Evolutionary conservation across 495 filamentous ascomycete species (phyloP).

Genomic region (Bacidia rubella): DNA sequence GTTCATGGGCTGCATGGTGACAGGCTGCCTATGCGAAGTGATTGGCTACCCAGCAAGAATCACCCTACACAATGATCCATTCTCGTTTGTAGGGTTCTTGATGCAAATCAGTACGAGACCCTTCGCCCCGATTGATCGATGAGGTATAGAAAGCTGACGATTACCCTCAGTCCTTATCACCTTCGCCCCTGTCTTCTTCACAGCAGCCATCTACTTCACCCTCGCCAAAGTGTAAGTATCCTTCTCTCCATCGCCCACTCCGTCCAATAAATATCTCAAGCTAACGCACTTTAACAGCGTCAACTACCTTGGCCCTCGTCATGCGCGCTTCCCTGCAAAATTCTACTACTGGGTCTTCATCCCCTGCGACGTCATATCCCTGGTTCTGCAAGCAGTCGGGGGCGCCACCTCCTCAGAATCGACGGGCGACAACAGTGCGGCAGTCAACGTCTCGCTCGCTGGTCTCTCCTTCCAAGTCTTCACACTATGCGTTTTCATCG

Average conservation of each 20-base stretch:
- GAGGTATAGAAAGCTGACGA: background rate
- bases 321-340: conserved; percentile 38
- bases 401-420: conserved; percentile 30
- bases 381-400: conserved; percentile 39
- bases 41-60: conserved; percentile 38
- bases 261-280: too few relatives aligned
- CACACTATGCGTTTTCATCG: conserved; percentile 35
- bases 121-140: too few relatives aligned
- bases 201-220: conserved; percentile 48
- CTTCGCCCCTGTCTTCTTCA: conserved; percentile 41
- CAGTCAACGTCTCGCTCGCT: conserved; percentile 26
- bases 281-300: too few relatives aligned
- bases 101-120: conserved; percentile 38
- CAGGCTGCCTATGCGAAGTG: conserved; percentile 26
- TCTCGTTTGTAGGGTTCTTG: conserved; percentile 32
- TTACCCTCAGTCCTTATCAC: conserved; percentile 38
- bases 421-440: conserved; percentile 17
- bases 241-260: background rate
- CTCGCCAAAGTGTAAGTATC: conserved; percentile 26
- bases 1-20: conserved; percentile 19
- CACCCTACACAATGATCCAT: conserved; percentile 33
- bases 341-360: conserved; percentile 42
- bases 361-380: conserved; percentile 34
- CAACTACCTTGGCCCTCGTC: conserved; percentile 30
- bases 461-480: conserved; percentile 34